phyloP scores from a whole-genome alignment of 1,284 basidiomycete genomes.

The Rhodotorula sp. region DNA sequence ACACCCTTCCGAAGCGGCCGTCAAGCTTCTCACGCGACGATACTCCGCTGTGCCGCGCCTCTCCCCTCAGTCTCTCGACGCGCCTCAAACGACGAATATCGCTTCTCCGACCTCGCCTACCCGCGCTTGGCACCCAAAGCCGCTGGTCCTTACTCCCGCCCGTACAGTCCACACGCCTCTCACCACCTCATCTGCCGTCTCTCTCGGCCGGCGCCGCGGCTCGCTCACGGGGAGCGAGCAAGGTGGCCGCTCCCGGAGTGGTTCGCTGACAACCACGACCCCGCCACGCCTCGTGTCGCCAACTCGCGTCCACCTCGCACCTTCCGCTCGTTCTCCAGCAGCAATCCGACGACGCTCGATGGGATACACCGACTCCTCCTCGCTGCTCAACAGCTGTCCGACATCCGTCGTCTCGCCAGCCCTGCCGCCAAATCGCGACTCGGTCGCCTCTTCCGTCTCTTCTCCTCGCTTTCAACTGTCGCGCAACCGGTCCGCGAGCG shows the following conservation, averaged over 20 bases:
- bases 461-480: not conserved
- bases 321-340: not conserved
- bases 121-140: slow-evolving; percentile 22
- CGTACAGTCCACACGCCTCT: slow-evolving; percentile 27
- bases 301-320: slow-evolving; percentile 1
- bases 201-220: not conserved
- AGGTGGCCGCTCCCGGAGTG: slow-evolving; percentile 2
- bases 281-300: not conserved
- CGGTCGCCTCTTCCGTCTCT: not conserved
- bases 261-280: not conserved
- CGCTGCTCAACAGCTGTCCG: not conserved
- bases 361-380: slow-evolving; percentile 14
- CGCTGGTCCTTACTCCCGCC: slow-evolving; percentile 32
- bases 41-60: not conserved
- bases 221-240: not conserved
- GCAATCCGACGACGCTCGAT: slow-evolving; percentile 12
- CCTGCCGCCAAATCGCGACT: not conserved
- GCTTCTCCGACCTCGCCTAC: not conserved
- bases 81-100: too few relatives aligned
- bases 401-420: not conserved
- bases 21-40: not conserved
- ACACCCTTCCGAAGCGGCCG: not conserved
- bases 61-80: not conserved
- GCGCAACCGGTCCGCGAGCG: slow-evolving; percentile 10
- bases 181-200: not conserved